These are phyloP conservation scores for Priceomyces carsonii DNA, from an alignment of 805 yeast species.

Conservation along the genomic window DNA sequence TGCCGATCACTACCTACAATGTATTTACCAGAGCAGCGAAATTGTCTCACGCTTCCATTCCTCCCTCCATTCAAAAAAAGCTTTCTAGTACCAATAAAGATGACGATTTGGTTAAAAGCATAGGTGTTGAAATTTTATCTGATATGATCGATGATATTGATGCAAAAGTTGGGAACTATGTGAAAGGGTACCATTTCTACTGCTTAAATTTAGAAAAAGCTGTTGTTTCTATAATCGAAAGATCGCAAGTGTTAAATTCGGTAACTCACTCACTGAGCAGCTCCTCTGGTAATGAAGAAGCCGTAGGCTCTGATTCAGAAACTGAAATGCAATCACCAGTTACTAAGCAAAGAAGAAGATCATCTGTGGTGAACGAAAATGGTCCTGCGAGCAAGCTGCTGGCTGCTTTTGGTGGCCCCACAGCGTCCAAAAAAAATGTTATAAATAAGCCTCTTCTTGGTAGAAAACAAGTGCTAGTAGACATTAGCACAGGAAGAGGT, in stretches of 20 bases:
- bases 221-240: conserved; percentile 78
- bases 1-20: conserved; percentile 86
- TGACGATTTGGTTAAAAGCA: conserved; percentile 76
- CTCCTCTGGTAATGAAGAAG: conserved; percentile 28
- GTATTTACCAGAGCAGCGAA: conserved; percentile 87
- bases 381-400: conserved; percentile 24
- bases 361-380: conserved; percentile 44
- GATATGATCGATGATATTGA: conserved; percentile 63
- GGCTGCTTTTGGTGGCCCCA: conserved; percentile 9
- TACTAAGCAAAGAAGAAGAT: conserved; percentile 28
- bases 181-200: conserved; percentile 90
- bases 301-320: conserved; percentile 42
- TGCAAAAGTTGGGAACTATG: conserved; percentile 51
- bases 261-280: conserved; percentile 42
- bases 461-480: conserved; percentile 59
- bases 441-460: conserved; percentile 26
- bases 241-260: conserved; percentile 51
- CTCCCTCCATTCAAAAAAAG: conserved; percentile 49
- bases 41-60: conserved; percentile 83
- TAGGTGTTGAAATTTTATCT: conserved; percentile 75
- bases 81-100: conserved; percentile 59
- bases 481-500: conserved; percentile 84
- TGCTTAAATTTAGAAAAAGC: conserved; percentile 91
- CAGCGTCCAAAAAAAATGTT: conserved; percentile 19
- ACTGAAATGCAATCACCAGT: conserved; percentile 20